Conservation (phyloP, 208 protist genomes). For the Leishmania tarentolae region DNA sequence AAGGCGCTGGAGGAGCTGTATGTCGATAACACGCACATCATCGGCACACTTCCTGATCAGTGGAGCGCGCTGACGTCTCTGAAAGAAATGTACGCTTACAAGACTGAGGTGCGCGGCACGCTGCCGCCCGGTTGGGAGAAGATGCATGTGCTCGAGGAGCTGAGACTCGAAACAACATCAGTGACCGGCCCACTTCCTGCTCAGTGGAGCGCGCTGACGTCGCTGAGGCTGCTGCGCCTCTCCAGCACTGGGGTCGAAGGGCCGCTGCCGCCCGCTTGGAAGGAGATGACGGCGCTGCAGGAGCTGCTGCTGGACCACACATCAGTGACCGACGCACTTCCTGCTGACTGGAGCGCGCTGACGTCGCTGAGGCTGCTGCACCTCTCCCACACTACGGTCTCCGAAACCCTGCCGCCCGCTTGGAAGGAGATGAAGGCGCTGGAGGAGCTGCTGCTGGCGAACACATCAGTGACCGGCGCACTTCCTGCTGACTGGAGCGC, state of each 20-base stretch:
- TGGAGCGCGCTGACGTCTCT: too few species aligned
- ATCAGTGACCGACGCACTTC: slow-evolving; percentile 5
- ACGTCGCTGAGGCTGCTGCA: too few species aligned
- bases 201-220: neutral
- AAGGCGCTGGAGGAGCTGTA: too few species aligned
- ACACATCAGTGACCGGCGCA: too few species aligned
- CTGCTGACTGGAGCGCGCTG: neutral
- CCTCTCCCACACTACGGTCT: too few species aligned
- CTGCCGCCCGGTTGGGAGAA: slow-evolving; percentile 5
- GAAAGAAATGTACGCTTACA: neutral
- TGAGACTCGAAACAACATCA: neutral
- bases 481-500: too few species aligned
- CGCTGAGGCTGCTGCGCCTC: neutral
- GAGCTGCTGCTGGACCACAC: neutral
- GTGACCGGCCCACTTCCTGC: slow-evolving; percentile 1
- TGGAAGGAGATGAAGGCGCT: too few species aligned
- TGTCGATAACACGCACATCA: too few species aligned
- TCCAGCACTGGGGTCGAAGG: neutral
- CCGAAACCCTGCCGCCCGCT: too few species aligned
- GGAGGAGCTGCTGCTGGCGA: too few species aligned
- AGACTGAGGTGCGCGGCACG: neutral
- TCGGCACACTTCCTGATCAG: too few species aligned
- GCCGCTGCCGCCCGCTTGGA: slow-evolving; percentile 3
- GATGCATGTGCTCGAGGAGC: neutral
- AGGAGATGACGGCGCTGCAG: neutral